Evolutionary conservation across 495 filamentous ascomycete genomes (phyloP), one percentile per base, ranked within the genome.

Genomic region (Penicillium odoratum): DNA sequence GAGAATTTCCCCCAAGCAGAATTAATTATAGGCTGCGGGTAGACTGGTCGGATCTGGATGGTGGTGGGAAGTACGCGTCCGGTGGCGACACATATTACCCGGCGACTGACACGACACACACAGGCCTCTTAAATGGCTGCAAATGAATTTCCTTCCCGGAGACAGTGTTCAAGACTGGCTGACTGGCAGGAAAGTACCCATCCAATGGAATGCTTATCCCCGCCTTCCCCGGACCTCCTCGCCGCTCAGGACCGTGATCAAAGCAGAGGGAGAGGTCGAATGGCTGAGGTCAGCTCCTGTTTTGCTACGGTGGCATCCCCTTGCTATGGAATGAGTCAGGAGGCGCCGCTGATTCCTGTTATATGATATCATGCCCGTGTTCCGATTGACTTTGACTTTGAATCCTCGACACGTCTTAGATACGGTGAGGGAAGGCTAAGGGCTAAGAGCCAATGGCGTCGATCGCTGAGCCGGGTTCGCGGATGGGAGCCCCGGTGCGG

Each of bases 321-420:
- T 58, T 26, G 26, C 55, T 36, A 42, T 57, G 25, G 4, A 42
- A 31, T 56, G 58, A 60, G 58, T 60, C 58, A 60, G 53, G 58
- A 29, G 46, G 26, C 15, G 38, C 10, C 38, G 38, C 38, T 40
- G 38, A 38, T 10, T 48, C n/a, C 28, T 10, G 3, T 31, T 31
- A 30, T 48, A 48, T 16, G 46, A 30, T 30, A 48, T 30, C 15
- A 31, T 48, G 13, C 26, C 26, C 43, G 43, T 26, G 43, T 9
- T 10, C 25, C 43, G 25, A 28, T 46, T 30, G 28, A 7, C 21
- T 48, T 48, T 48, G 31, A 28, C 49, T 21, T 21, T 21, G 21
- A 21, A 21, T 21, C 57, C 36, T 51, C 53, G 44, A 56, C 48
- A 61, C 48, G 58, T 56, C 48, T 51, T 48, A 53, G 58, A 47